Evolutionary conservation across 176 grass and related monocot species (phyloP).

Genomic region (Oryza glumipatula): DNA sequence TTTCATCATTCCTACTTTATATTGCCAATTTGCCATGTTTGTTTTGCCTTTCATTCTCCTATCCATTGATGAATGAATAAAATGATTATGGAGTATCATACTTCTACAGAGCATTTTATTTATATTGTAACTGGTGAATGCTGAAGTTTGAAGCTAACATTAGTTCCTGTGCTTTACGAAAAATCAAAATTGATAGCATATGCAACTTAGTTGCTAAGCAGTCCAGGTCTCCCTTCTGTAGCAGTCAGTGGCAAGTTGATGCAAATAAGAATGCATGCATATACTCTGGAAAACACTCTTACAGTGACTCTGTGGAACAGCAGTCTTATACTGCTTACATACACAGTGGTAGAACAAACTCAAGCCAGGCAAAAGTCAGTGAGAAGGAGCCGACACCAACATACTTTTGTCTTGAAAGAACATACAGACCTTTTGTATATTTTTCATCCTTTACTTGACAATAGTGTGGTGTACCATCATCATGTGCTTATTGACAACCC

Average conservation of each 20-base stretch:
- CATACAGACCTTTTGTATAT: slow-evolving; percentile 7
- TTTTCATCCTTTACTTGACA: background rate
- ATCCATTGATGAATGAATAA: too few species aligned
- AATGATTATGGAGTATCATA: background rate
- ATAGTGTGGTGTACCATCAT: background rate
- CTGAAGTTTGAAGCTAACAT: slow-evolving; percentile 21
- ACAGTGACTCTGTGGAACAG: slow-evolving; percentile 5
- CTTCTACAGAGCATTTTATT: slow-evolving; percentile 3
- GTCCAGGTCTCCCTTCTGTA: background rate
- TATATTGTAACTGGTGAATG: slow-evolving; percentile 16
- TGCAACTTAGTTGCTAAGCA: slow-evolving; percentile 2
- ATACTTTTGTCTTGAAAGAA: slow-evolving; percentile 5
- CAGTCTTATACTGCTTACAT: slow-evolving; percentile 3
- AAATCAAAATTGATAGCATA: background rate
- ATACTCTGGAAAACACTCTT: slow-evolving; percentile 7
- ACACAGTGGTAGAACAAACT: background rate
- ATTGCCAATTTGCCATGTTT: too few species aligned
- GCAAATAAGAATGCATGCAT: background rate
- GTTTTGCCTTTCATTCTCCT: too few species aligned
- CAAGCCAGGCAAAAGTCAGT: slow-evolving; percentile 19
- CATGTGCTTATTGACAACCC: slow-evolving; percentile 20
- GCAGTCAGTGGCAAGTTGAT: background rate
- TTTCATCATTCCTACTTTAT: too few species aligned
- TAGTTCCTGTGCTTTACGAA: background rate
- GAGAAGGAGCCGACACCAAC: background rate